These are phyloP conservation scores for Apiospora phragmitis DNA, from an alignment of 2,329 filamentous ascomycete genomes.

Conservation along the genomic window DNA sequence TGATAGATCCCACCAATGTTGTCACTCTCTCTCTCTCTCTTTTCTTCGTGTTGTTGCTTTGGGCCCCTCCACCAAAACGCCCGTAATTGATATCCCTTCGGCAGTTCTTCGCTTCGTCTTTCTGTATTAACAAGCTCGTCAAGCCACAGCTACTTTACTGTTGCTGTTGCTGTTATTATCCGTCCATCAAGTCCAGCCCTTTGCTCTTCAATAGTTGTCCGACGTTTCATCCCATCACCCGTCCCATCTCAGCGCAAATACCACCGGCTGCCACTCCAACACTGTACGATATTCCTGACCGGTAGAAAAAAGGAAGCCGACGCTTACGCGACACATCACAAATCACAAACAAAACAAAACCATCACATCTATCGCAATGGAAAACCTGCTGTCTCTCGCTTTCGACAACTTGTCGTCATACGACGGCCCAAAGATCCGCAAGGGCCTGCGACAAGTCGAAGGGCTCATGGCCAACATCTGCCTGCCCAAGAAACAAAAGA, in stretches of 20 bases:
- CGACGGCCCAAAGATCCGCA: slow-evolving; percentile 85
- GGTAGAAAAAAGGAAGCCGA: background rate
- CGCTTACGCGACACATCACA: background rate
- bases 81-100: background rate
- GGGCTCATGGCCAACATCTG: slow-evolving; percentile 93
- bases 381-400: slow-evolving; percentile 85
- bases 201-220: background rate
- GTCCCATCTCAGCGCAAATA: background rate
- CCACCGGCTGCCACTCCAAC: background rate
- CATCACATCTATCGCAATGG: slow-evolving; percentile 60
- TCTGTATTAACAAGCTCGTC: slow-evolving; percentile 2
- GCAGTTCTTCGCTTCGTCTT: background rate
- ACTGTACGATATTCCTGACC: background rate
- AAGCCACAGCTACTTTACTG: background rate
- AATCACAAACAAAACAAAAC: background rate
- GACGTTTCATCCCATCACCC: background rate
- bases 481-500: slow-evolving; percentile 54
- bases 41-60: slow-evolving; percentile 9
- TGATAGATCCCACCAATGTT: background rate
- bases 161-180: background rate
- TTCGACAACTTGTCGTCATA: slow-evolving; percentile 97
- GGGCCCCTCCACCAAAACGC: background rate
- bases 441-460: slow-evolving; percentile 91
- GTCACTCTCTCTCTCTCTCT: slow-evolving; percentile 1
- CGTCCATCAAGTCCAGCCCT: background rate